phyloP scores from a whole-genome alignment of 768 basidiomycete species.

The Leccinum boreale region DNA sequence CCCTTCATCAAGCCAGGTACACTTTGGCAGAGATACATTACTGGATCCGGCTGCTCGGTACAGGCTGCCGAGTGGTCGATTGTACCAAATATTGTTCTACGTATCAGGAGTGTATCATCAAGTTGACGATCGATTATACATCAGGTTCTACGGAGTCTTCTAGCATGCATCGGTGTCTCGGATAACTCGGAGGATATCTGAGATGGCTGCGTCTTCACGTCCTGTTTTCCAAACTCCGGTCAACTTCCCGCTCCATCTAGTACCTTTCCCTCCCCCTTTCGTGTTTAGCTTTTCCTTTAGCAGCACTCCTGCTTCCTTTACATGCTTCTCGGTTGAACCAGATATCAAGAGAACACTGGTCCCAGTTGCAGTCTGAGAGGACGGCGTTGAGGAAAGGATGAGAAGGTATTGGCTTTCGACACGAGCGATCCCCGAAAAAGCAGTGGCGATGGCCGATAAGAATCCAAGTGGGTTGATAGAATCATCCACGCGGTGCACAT shows the following conservation, averaged over 20 bases:
- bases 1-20: too few species aligned
- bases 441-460: slow-evolving; percentile 53
- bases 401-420: slow-evolving; percentile 39
- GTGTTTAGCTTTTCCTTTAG: slow-evolving; percentile 56
- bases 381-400: slow-evolving; percentile 61
- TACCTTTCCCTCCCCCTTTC: slow-evolving; percentile 78
- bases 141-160: neutral
- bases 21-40: too few species aligned
- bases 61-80: too few species aligned
- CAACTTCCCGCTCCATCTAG: slow-evolving; percentile 74
- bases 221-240: slow-evolving; percentile 40
- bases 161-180: slow-evolving; percentile 7
- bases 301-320: slow-evolving; percentile 56
- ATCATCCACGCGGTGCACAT: slow-evolving; percentile 62
- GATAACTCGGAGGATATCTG: slow-evolving; percentile 15
- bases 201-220: slow-evolving; percentile 18
- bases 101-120: neutral
- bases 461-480: slow-evolving; percentile 55
- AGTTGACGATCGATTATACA: neutral
- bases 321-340: slow-evolving; percentile 56
- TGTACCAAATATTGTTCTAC: neutral
- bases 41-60: too few species aligned
- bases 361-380: slow-evolving; percentile 47
- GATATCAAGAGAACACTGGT: slow-evolving; percentile 57
- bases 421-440: slow-evolving; percentile 33